Evolutionary conservation across 2,329 filamentous ascomycete genomes (phyloP).

Genomic region (Macrophomina phaseolina): DNA sequence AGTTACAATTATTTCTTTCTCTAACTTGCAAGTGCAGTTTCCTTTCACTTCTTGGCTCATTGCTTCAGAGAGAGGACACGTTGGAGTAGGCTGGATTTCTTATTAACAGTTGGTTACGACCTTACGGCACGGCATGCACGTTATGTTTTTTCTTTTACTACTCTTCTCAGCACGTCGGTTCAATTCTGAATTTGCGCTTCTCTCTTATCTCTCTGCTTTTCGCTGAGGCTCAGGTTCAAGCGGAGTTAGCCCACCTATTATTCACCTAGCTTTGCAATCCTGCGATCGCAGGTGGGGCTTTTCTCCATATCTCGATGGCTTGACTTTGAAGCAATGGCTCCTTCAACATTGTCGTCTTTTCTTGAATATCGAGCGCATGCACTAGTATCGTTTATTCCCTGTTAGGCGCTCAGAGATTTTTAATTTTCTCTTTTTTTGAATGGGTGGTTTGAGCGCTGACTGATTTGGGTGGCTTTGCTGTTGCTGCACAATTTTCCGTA

Average conservation of each 20-base stretch:
- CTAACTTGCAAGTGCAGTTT: background rate
- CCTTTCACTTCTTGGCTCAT: background rate
- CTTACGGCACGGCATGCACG: conserved; percentile 25
- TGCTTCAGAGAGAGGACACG: conserved; percentile 5
- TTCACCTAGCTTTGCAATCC: no score
- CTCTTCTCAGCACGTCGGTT: conserved; percentile 9
- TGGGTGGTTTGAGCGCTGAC: conserved; percentile 5
- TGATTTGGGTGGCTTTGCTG: background rate
- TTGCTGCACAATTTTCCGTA: background rate
- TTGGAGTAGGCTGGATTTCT: conserved; percentile 13
- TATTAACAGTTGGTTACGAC: conserved; percentile 17
- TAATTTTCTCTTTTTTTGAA: no score
- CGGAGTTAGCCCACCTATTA: background rate
- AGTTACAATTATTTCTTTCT: background rate
- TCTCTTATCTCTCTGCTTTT: background rate
- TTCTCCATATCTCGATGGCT: background rate
- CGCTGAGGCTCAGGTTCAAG: background rate
- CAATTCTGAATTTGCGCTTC: background rate
- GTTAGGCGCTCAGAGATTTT: background rate
- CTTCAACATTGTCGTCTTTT: background rate
- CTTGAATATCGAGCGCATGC: conserved; percentile 2
- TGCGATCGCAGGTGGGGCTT: no score
- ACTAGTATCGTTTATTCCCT: conserved; percentile 4
- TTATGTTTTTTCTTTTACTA: conserved; percentile 15
- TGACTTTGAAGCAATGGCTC: background rate